Conservation (phyloP, 495 filamentous ascomycete species). For the Chaetomium cochliodes region DNA sequence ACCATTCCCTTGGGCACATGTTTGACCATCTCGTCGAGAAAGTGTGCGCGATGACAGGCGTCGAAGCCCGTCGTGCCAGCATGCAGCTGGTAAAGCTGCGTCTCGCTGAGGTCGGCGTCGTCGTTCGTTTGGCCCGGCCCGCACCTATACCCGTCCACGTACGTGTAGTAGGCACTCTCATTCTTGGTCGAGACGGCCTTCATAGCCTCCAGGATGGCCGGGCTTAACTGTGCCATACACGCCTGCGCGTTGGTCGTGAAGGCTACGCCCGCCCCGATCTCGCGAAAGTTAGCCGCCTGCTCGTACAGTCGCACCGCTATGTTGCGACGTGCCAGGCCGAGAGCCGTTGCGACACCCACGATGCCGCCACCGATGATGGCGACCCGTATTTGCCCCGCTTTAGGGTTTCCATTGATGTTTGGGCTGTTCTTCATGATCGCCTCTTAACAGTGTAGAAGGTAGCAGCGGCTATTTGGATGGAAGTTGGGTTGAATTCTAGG, state of each 20-base stretch:
- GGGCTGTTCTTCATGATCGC: not conserved
- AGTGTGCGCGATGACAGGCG: conserved; percentile 2
- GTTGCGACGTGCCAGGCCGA: conserved; percentile 2
- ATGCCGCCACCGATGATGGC: conserved; percentile 5
- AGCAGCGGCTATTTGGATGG: no score
- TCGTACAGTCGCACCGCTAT: conserved; percentile 2
- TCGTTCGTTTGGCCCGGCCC: conserved; percentile 1
- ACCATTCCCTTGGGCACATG: not conserved
- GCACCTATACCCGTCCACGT: not conserved
- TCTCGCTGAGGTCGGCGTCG: not conserved
- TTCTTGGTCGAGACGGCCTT: conserved; percentile 8
- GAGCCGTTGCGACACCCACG: not conserved
- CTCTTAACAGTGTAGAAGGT: not conserved
- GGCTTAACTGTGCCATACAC: conserved; percentile 1
- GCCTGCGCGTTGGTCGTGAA: conserved; percentile 7
- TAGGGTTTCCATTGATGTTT: not conserved
- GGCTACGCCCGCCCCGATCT: conserved; percentile 3
- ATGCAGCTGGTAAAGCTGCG: not conserved
- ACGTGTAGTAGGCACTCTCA: conserved; percentile 3
- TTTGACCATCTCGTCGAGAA: conserved; percentile 6
- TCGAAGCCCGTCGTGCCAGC: conserved; percentile 2
- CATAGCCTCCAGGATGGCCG: not conserved
- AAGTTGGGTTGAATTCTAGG: no score
- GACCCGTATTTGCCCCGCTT: not conserved
- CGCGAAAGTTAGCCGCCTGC: not conserved